Evolutionary conservation across 805 yeast species (phyloP).

Genomic region (Candida montana): DNA sequence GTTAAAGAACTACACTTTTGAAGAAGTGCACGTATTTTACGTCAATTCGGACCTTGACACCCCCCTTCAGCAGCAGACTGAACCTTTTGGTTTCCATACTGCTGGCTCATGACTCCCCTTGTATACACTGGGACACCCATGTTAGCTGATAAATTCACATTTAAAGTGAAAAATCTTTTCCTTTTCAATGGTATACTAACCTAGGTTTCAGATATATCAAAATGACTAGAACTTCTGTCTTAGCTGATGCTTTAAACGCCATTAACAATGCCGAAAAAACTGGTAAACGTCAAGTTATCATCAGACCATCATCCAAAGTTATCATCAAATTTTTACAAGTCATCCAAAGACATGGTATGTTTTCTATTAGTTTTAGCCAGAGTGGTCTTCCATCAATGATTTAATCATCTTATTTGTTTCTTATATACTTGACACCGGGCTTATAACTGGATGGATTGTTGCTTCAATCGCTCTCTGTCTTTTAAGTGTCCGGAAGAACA

Average conservation of each 20-base stretch:
- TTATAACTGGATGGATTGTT: conserved; percentile 98
- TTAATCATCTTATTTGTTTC: not conserved
- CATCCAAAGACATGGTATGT: conserved; percentile 98
- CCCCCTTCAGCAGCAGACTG: conserved; percentile 20
- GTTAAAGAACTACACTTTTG: conserved; percentile 16
- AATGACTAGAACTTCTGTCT: conserved; percentile 97
- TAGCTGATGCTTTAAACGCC: conserved; percentile 96
- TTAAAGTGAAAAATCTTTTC: not conserved
- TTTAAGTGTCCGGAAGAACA: conserved; percentile 93
- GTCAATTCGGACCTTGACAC: conserved; percentile 24
- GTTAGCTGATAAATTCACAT: conserved; percentile 21
- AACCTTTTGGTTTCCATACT: conserved; percentile 1
- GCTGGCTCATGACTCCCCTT: conserved; percentile 40
- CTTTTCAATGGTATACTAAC: conserved; percentile 13
- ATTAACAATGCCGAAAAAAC: conserved; percentile 98
- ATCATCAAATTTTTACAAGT: conserved; percentile 94
- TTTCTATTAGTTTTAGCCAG: not conserved
- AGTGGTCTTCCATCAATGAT: not conserved
- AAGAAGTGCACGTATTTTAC: conserved; percentile 17
- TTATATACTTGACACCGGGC: conserved; percentile 50
- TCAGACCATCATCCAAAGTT: conserved; percentile 97
- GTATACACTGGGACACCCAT: conserved; percentile 38
- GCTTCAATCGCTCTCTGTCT: conserved; percentile 91
- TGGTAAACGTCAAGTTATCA: conserved; percentile 97
- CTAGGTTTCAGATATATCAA: conserved; percentile 2